A percentile compares a stretch with the other conserved stretches of the same genome.
These are phyloP conservation scores for Fusarium humuli DNA, from an alignment of 2,329 filamentous ascomycete species.

Conservation along the genomic window DNA sequence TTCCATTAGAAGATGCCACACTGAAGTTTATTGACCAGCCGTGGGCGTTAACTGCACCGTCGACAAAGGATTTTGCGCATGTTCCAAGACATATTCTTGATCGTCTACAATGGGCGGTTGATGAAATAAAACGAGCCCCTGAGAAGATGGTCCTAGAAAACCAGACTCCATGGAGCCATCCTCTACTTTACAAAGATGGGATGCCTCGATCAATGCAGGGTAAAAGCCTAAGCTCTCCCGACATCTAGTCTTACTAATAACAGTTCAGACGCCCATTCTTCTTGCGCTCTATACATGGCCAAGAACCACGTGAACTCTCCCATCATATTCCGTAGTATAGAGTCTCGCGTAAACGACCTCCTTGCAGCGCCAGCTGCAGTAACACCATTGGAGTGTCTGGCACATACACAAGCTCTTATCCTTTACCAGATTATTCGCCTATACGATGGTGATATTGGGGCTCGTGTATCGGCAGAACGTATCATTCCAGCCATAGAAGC, in stretches of 20 bases:
- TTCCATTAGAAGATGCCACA: conserved; percentile 28
- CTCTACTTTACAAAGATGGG: conserved; percentile 59
- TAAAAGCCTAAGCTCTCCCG: conserved; percentile 31
- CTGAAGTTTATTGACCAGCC: conserved; percentile 42
- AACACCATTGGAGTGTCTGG: conserved; percentile 49
- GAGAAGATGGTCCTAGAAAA: conserved; percentile 61
- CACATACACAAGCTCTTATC: conserved; percentile 61
- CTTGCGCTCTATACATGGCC: conserved; percentile 64
- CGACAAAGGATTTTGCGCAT: conserved; percentile 37
- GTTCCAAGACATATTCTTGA: conserved; percentile 44
- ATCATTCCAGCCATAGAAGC: conserved; percentile 51
- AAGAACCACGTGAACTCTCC: conserved; percentile 61
- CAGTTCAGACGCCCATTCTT: conserved; percentile 61
- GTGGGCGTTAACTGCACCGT: conserved; percentile 40
- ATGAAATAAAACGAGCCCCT: conserved; percentile 63
- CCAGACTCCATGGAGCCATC: conserved; percentile 66
- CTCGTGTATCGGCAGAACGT: conserved; percentile 54
- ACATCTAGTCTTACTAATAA: conserved; percentile 1
- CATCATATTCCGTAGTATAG: conserved; percentile 62
- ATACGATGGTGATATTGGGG: conserved; percentile 62
- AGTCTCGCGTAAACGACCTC: conserved; percentile 58
- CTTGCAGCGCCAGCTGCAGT: conserved; percentile 50
- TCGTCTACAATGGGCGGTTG: conserved; percentile 59
- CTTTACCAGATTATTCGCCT: conserved; percentile 63
- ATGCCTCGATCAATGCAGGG: conserved; percentile 66